Conservation (phyloP, 2,329 filamentous ascomycete genomes). For the Colletotrichum aenigma region DNA sequence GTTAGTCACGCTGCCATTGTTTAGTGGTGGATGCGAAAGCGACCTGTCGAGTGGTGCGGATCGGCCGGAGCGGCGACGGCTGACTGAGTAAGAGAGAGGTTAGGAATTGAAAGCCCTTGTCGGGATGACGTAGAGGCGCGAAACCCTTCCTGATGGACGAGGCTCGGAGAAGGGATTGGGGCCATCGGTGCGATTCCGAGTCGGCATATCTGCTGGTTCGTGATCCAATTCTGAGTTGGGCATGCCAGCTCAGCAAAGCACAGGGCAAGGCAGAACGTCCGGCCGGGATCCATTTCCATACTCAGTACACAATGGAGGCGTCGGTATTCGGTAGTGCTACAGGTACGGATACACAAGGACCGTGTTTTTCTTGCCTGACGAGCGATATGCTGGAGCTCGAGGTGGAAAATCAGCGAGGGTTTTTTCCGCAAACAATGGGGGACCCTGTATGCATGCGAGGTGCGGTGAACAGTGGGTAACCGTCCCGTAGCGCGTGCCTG, state of each 20-base stretch:
- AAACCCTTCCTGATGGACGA: not conserved
- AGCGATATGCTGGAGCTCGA: not conserved
- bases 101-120: not conserved
- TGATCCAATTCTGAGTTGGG: not conserved
- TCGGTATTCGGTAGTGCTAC: not conserved
- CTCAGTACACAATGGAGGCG: not conserved
- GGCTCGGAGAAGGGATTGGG: not conserved
- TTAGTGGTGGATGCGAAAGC: constrained; percentile 5
- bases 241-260: not conserved
- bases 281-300: not conserved
- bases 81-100: constrained; percentile 13
- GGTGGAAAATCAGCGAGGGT: not conserved
- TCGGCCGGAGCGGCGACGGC: constrained; percentile 11
- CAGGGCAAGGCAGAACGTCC: not conserved
- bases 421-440: constrained; percentile 11
- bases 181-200: constrained; percentile 8
- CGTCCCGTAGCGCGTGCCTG: not conserved
- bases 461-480: constrained; percentile 18
- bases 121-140: constrained; percentile 13
- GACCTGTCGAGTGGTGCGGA: constrained; percentile 1
- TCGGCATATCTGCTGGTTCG: not conserved
- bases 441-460: constrained; percentile 17
- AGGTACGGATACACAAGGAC: not conserved
- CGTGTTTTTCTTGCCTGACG: not conserved
- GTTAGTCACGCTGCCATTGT: constrained; percentile 1